Conservation (phyloP, 768 basidiomycete genomes). For the Boletus rufocinnamomeus region DNA sequence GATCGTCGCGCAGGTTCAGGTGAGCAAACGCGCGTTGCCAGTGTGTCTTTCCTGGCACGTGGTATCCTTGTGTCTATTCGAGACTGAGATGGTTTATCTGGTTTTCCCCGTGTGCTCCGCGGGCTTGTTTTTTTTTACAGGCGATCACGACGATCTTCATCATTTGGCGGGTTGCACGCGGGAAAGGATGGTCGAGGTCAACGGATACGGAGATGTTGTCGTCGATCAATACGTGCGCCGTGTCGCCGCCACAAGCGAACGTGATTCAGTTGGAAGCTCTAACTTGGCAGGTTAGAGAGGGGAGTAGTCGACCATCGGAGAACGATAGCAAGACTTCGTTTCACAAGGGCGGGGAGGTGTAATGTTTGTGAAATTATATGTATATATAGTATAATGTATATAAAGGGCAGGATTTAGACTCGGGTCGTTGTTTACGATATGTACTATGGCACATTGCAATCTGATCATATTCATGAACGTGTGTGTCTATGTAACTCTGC, state of each 20-base stretch:
- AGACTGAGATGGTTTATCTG: background rate
- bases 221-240: background rate
- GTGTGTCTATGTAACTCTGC: too few relatives aligned
- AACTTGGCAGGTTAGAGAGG: background rate
- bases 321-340: background rate
- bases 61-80: background rate
- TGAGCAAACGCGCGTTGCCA: background rate
- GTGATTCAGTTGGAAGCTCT: background rate
- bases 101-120: too few relatives aligned
- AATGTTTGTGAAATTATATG: background rate
- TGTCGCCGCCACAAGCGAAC: background rate
- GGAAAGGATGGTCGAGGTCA: slow-evolving; percentile 33
- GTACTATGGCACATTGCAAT: too few relatives aligned
- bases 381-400: background rate
- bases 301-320: background rate
- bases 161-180: slow-evolving; percentile 41
- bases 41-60: background rate
- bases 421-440: background rate
- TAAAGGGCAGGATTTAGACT: background rate
- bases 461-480: background rate
- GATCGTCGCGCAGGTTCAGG: slow-evolving; percentile 8
- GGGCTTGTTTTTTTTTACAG: slow-evolving; percentile 24
- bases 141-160: slow-evolving; percentile 42
- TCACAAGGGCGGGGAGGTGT: background rate
- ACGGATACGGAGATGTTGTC: background rate